Base-by-base conservation (phyloP, 768 basidiomycete species). In the Trametes punicea region DNA sequence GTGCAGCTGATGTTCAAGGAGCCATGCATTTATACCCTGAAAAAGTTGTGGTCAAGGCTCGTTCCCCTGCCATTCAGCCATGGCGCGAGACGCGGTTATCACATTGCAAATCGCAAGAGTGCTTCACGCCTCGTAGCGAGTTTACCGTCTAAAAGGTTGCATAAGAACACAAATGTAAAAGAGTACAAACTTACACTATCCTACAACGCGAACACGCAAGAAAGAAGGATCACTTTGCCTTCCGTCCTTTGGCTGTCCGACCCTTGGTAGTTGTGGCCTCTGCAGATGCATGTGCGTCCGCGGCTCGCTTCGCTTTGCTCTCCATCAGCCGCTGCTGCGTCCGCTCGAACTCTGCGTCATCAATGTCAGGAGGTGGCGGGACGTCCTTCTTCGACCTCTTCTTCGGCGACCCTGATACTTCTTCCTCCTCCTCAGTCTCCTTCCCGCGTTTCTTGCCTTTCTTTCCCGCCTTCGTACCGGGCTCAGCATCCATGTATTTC, bases 291-390 rank as follows among this genome's bases (percentile, higher is more conserved):
- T 48, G 48, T 18, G 21, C 34, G 6, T 60, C 60, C 23, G 56
- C 57, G 10, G 74, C 62, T 2, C 64, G 25, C 62, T 73, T 75
- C 21, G 69, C 62, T 61, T 77, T 79, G 50, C 77, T 69, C 11
- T 74, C 77, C 60, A 84, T 79, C 2, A 83, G 68, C 59, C 76
- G 81, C 62, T 81, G 73, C 67, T 85, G 87, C 46, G 84, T 64
- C 57, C 76, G 81, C 56, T 78, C 77, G 60, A 84, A 85, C 65
- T 85, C 84, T 20, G 78, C 84, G 18, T 88, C 87, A 59, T 83
- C 78, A 25, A 85, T 83, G 3, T 87, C 82, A 0, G 82, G 81
- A 13, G 76, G 74, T 23, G 74, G 70, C 1, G 73, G 70, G 23
- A 69, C 69, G 23, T 71, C 67, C 48, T 53, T 58, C 67, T 47